Percentiles rank a stretch among this genome's conserved stretches.
Conservation (phyloP, 208 protist species). For the Vickermania ingenoplastis region DNA sequence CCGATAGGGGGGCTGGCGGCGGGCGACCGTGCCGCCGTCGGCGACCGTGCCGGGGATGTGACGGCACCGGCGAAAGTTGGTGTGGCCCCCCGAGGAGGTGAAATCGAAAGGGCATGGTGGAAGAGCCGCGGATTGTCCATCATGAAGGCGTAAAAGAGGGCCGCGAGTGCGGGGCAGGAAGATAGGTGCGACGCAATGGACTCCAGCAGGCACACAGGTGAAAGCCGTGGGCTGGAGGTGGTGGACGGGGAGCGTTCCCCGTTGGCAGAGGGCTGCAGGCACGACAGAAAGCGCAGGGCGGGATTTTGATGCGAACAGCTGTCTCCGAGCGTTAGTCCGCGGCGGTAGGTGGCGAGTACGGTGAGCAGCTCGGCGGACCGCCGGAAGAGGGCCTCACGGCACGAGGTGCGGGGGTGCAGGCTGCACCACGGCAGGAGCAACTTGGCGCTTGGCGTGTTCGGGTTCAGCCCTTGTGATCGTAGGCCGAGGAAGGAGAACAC, state of each 20-base stretch:
- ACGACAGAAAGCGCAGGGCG: background rate
- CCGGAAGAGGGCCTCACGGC: conserved; percentile 21
- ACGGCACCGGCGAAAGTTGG: too few species aligned
- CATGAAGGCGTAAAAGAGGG: conserved; percentile 62
- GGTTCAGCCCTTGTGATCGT: background rate
- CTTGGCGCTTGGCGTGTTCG: background rate
- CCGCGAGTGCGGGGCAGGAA: conserved; percentile 38
- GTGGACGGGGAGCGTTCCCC: background rate
- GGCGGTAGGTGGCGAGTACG: conserved; percentile 53
- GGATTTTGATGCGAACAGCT: background rate
- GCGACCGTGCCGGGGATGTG: too few species aligned
- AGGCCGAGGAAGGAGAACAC: background rate
- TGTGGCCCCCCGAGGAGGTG: too few species aligned
- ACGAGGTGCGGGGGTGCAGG: background rate
- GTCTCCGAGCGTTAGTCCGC: conserved; percentile 11
- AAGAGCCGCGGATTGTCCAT: conserved; percentile 34
- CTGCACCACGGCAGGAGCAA: background rate
- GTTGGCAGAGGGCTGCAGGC: background rate
- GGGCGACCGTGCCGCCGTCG: too few species aligned
- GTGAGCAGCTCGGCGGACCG: conserved; percentile 51
- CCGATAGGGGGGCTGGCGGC: too few species aligned
- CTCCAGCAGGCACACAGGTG: conserved; percentile 29
- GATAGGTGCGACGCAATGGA: conserved; percentile 23
- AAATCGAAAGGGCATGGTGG: background rate
- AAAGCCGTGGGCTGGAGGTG: conserved; percentile 11